Base-by-base conservation (phyloP, 78 protist species). In the Dictyostelium intermedium region DNA sequence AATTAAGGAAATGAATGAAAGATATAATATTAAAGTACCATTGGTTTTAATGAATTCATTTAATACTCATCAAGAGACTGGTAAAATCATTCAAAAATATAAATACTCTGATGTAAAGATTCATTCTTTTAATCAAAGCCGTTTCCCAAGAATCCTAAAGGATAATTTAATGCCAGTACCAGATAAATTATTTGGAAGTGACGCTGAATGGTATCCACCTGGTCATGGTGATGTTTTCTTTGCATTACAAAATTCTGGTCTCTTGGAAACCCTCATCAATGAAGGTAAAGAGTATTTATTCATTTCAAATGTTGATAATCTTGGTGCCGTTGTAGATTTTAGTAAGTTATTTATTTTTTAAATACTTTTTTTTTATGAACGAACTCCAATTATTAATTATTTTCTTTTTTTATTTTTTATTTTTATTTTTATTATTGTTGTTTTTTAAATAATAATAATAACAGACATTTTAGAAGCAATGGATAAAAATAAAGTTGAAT, bases 11-110 rank as follows among this genome's bases (percentile, higher is more conserved):
- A 93, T 98, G 91, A 95, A 98, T 92, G 77, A n/a, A 35, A 2
- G 34, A 30, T 80, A 92, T 91, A 92, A 85, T 80, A 79, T 80
- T 72, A 81, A 83, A 18, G 98, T 98, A 37, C 99, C 99, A 25
- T 95, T 99, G 72, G 92, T 99, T 69, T 91, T 99, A 73, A 99
- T 99, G 99, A 98, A 99, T 96, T 97, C 99, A 25, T 99, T 98
- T 98, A 96, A 96, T 95, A 99, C 99, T 32, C 84, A 97, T 89
- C 96, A 74, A 56, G 99, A 97, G 39, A 97, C 99, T 43, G 66
- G 77, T 34, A 83, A 91, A 79, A 86, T 93, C 66, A 47, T 96
- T 70, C 85, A 77, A 50, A 93, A 97, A 84, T 98, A 96, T 91
- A 66, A 43, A 32, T 76, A 78, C 16, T 35, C 79, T 60, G 83